These are phyloP conservation scores for Colletotrichum somersetense DNA, from an alignment of 2,329 filamentous ascomycete species.

Conservation along the genomic window DNA sequence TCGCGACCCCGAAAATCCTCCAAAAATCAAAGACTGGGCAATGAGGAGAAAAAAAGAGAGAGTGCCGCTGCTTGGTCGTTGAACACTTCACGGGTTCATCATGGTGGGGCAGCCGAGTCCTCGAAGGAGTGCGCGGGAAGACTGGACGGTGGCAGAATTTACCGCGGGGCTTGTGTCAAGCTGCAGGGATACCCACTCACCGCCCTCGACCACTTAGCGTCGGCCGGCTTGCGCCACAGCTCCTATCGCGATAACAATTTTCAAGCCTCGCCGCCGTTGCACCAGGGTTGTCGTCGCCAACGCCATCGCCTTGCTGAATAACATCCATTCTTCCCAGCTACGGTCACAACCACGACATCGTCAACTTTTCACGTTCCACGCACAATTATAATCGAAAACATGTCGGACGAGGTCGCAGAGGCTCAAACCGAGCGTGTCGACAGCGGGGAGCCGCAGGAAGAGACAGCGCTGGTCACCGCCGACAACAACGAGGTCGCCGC, in stretches of 20 bases:
- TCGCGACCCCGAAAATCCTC: constrained; percentile 15
- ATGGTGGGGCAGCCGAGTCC: constrained; percentile 37
- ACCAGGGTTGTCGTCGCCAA: constrained; percentile 13
- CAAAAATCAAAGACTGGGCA: constrained; percentile 13
- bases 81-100: constrained; percentile 38
- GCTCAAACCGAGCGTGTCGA: constrained; percentile 24
- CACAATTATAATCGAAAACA: constrained; percentile 12
- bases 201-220: constrained; percentile 19
- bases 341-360: not conserved
- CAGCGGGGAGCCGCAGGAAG: constrained; percentile 33
- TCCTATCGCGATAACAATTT: constrained; percentile 37
- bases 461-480: constrained; percentile 50
- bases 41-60: not conserved
- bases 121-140: constrained; percentile 30
- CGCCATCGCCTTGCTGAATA: constrained; percentile 3
- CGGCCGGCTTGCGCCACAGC: constrained; percentile 30
- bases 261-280: constrained; percentile 18
- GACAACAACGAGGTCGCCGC: constrained; percentile 59
- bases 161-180: constrained; percentile 39
- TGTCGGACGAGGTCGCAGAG: constrained; percentile 36
- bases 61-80: constrained; percentile 18
- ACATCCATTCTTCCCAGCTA: constrained; percentile 1
- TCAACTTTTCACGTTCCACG: not conserved
- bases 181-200: constrained; percentile 27
- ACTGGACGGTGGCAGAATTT: constrained; percentile 35